Conservation (phyloP, 2,329 filamentous ascomycete species). For the Myriosclerotinia scirpicola region DNA sequence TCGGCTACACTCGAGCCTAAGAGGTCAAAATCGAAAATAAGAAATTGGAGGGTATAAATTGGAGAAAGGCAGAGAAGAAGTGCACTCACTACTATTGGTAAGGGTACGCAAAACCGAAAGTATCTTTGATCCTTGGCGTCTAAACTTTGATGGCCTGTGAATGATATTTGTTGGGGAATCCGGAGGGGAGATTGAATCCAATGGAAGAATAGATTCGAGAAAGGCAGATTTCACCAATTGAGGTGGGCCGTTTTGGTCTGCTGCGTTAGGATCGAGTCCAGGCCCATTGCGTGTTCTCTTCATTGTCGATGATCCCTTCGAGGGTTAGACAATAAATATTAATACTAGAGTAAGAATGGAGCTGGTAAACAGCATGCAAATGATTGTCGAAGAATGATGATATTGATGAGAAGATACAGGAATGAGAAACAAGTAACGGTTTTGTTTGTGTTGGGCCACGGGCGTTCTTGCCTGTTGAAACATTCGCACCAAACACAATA, state of each 20-base stretch:
- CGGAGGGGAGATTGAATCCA: constrained; percentile 32
- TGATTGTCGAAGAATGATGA: constrained; percentile 18
- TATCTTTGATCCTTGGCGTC: constrained; percentile 46
- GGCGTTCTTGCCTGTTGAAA: not conserved
- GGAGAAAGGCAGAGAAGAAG: not conserved
- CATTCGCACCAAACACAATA: not conserved
- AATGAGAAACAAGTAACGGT: not conserved
- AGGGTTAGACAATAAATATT: constrained; percentile 10
- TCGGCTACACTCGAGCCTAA: constrained; percentile 5
- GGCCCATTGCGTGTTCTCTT: constrained; percentile 31
- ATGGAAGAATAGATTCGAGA: constrained; percentile 3
- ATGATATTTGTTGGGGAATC: constrained; percentile 29
- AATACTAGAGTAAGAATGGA: constrained; percentile 21
- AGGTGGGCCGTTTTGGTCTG: constrained; percentile 2
- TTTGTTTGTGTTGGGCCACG: not conserved
- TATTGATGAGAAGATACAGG: not conserved
- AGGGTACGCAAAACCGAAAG: constrained; percentile 46
- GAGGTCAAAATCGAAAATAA: not conserved
- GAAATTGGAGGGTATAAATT: not conserved
- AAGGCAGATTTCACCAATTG: not conserved
- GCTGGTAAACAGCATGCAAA: constrained; percentile 13
- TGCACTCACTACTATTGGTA: constrained; percentile 43
- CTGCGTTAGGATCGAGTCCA: constrained; percentile 17
- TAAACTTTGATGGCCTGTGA: constrained; percentile 42
- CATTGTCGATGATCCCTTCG: constrained; percentile 26